Conservation (phyloP, 1,284 basidiomycete species). For the Golubevia pallescens region DNA sequence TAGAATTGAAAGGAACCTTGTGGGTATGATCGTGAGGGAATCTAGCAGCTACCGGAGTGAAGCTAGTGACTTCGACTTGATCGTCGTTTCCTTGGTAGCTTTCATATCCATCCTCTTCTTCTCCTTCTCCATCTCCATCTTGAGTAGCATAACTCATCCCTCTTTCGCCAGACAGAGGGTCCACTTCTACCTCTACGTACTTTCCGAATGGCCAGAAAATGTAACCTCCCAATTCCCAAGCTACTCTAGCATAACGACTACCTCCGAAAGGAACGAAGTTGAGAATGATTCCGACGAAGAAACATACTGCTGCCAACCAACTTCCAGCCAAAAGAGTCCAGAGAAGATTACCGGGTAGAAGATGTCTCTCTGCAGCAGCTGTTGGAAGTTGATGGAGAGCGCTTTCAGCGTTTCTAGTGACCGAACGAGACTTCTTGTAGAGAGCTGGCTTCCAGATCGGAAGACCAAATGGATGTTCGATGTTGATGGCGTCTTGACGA, state of each 20-base stretch:
- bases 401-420: constrained; percentile 92
- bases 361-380: constrained; percentile 85
- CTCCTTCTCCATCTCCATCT: constrained; percentile 16
- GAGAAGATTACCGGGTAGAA: constrained; percentile 88
- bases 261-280: constrained; percentile 79
- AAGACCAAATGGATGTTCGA: constrained; percentile 98
- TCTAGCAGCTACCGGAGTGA: constrained; percentile 44
- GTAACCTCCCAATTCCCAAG: constrained; percentile 94
- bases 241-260: constrained; percentile 80
- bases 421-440: constrained; percentile 96
- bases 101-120: constrained; percentile 65
- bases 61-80: constrained; percentile 9
- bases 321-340: constrained; percentile 84
- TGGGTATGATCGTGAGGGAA: constrained; percentile 47
- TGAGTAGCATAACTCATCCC: constrained; percentile 1
- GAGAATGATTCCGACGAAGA: constrained; percentile 74
- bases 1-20: constrained; percentile 37
- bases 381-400: constrained; percentile 91
- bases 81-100: constrained; percentile 1
- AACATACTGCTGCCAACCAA: constrained; percentile 81
- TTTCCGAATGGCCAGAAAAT: constrained; percentile 96
- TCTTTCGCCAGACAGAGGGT: constrained; percentile 33
- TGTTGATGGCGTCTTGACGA: constrained; percentile 93
- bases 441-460: constrained; percentile 99
- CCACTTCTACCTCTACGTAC: constrained; percentile 83